Evolutionary conservation across 2,329 filamentous ascomycete species (phyloP).

Genomic region (Zalaria sp.): DNA sequence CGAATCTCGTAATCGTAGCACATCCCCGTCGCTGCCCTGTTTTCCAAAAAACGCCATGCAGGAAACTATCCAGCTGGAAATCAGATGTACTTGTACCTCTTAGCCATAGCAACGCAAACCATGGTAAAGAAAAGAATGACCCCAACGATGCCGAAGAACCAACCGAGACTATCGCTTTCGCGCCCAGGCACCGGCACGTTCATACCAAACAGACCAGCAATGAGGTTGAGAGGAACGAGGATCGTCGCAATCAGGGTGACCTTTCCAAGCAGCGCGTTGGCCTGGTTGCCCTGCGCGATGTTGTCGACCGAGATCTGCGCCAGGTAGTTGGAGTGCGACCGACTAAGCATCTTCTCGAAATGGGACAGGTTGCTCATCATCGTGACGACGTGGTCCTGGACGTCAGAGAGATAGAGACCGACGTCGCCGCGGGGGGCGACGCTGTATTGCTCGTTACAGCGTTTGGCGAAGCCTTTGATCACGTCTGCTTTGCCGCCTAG

Average conservation of each 20-base stretch:
- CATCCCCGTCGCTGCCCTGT: too few relatives aligned
- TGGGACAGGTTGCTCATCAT: conserved; percentile 96
- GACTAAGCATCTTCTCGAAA: conserved; percentile 93
- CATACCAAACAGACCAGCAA: conserved; percentile 81
- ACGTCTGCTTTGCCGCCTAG: conserved; percentile 97
- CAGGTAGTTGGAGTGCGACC: conserved; percentile 90
- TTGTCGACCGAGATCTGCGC: conserved; percentile 89
- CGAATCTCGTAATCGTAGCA: too few relatives aligned
- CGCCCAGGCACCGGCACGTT: conserved; percentile 63
- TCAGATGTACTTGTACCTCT: conserved; percentile 16
- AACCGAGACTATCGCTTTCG: conserved; percentile 27
- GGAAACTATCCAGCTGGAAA: background rate
- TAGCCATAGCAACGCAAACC: conserved; percentile 25
- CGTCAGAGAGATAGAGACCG: conserved; percentile 89
- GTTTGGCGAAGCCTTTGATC: conserved; percentile 92
- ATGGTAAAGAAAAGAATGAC: conserved; percentile 35
- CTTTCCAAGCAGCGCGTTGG: conserved; percentile 83
- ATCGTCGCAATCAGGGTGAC: conserved; percentile 90
- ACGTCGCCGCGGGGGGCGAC: conserved; percentile 94
- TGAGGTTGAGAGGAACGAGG: conserved; percentile 87
- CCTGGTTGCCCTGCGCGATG: conserved; percentile 73
- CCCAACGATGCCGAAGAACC: conserved; percentile 48
- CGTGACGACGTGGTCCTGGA: conserved; percentile 97
- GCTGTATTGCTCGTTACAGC: conserved; percentile 94
- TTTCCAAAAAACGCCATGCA: too few relatives aligned